Evolutionary conservation across 176 grass and related monocot species (phyloP), one percentile per base, ranked within the genome.

Genomic region (Phragmites australis): DNA sequence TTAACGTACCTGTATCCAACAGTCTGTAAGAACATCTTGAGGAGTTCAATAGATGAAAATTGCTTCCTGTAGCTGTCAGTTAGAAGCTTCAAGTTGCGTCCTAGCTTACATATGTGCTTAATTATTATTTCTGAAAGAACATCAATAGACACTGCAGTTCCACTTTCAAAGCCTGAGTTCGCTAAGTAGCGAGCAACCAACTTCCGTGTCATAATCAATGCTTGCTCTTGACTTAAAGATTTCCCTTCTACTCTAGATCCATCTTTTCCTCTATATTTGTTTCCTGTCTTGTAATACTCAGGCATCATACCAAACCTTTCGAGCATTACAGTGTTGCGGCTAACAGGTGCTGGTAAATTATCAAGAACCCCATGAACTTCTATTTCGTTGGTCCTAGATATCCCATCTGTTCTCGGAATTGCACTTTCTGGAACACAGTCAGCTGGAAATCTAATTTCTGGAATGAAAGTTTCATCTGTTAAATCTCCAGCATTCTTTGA

Each of bases 251-350:
- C 65, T 90, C 67, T 90, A 19, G 89, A 89, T 82, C 81, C 72
- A 85, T 89, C 83, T 88, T 91, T 94, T 58, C 95, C 88, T 89
- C 92, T 90, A 87, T 93, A 99, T 87, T 99, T 99, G 84, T 84
- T 92, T 57, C 96, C 96, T 62, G 86, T 88, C 72, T 99, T 99
- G 80, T 93, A 86, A 45, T 99, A 99, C 60, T 97, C 95, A 68
- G 96, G 92, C 74, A 99, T 71, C 74, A 99, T 93, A 41, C 96
- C 96, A 86, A 99, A 99, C 53, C 96, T 93, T 92, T 99, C 96
- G 23, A 99, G 91, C 92, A 99, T 95, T 82, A 90, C 92, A 74
- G 92, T 89, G 62, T 86, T 99, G 42, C 92, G 92, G 65, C 62
- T 99, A 83, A 91, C 76, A 43, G 91, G 75, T 67, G 86, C 79